Base-by-base conservation (phyloP, 2,329 filamentous ascomycete species). In the Diplodia intermedia region DNA sequence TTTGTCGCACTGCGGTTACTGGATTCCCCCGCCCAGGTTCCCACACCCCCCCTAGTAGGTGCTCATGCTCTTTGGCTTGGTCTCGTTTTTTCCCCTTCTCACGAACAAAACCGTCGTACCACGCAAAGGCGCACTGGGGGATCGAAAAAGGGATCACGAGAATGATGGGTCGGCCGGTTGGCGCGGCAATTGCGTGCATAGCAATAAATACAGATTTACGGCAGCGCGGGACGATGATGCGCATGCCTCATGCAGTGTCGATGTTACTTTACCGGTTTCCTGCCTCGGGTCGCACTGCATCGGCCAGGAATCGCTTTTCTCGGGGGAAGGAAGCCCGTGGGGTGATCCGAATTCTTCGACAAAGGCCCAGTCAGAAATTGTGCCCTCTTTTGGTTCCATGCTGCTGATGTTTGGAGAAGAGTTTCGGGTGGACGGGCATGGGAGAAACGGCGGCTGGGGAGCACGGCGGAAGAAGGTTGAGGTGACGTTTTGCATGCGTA, bases 181-280 rank as follows among this genome's bases (percentile, higher is more conserved):
- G 56, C 23, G 23, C 56, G 56, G 38, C 38, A 40, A 26, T 29
- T 33, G 53, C 26, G 29, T 55, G 29, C 8, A 53, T 53, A 33
- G 53, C 29, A 15, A 31, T 55, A 15, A 20, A 26, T 56, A 26
- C 15, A 6, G 15, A 20, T 12, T 12, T 38, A 38, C 57, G 43
- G 57, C 57, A 52, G 43, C 57, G 33, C 57, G 57, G 43, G 29
- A 63, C 29, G 60, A 52, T 63, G 60, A 52, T 63, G 60, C 60
- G 43, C 60, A 52, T 63, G 60, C 43, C n/a, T 49, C 56, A 47
- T 33, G 57, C 26, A 20, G 36, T 26, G 12, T 60, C 29, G 8
- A 26, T 33, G 29, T 62, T 18, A 18, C 57, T 38, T 38, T 14
- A 26, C 60, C 15, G 33, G 29, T n/a, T 38, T 20, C 18, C 40